phyloP scores from a whole-genome alignment of 495 filamentous ascomycete species.

The Xylaria cubensis region DNA sequence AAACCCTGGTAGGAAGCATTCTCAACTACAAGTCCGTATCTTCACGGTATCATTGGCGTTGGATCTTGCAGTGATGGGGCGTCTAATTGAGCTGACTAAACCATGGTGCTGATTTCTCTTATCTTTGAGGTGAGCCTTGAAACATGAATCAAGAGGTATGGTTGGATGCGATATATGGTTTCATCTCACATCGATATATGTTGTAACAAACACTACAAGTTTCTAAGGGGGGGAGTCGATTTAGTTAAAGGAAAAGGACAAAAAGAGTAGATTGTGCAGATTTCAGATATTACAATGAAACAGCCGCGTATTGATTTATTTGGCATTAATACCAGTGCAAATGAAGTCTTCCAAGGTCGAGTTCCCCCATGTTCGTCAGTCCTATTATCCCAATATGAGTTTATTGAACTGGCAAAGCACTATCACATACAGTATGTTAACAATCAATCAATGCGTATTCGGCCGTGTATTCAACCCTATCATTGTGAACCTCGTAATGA shows the following conservation, averaged over 20 bases:
- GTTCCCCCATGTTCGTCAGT: neutral
- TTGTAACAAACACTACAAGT: neutral
- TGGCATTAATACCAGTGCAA: neutral
- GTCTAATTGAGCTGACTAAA: neutral
- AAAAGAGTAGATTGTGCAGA: neutral
- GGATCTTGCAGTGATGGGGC: neutral
- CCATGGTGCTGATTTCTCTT: neutral
- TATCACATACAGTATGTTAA: neutral
- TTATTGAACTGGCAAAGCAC: neutral
- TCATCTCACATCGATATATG: neutral
- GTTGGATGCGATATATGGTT: neutral
- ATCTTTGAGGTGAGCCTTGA: neutral
- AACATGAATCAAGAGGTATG: neutral
- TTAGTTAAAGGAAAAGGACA: neutral
- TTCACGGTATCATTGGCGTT: neutral
- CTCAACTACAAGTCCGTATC: neutral
- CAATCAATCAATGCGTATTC: neutral
- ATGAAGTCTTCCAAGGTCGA: constrained; percentile 7
- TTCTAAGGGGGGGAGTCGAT: too few species aligned
- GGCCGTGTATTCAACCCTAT: neutral
- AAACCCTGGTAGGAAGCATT: neutral
- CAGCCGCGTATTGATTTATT: neutral
- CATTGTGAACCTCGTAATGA: neutral
- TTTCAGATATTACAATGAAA: neutral
- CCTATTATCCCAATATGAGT: neutral